Evolutionary conservation across 2,329 filamentous ascomycete species (phyloP), one percentile per base, ranked within the genome.

Genomic region (Aspergillus spinulosporus): DNA sequence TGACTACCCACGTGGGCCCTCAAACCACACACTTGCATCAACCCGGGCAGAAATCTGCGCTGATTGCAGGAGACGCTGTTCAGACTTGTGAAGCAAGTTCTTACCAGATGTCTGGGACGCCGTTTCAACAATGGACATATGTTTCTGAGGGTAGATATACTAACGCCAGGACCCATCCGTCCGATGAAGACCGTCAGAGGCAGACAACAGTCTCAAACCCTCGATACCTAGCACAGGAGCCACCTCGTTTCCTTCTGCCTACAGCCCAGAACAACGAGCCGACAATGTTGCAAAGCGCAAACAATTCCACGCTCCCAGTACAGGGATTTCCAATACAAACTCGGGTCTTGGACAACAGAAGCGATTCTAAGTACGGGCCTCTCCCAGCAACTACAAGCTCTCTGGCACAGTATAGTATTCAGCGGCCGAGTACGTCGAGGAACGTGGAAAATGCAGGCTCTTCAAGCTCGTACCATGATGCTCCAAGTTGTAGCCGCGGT

Each of bases 51-150:
- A 46, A 31, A 43, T 39, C 51, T 31, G 54, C 31, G 36, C 44
- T 34, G 37, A 45, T 49, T 29, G 37, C 57, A 58, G 56, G 54
- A 52, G 29, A 32, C 39, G 8, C 15, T 28, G 26, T 40, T 12
- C 40, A 15, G 34, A n/a, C 47, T 37, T 40, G 31, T n/a, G 7
- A 46, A 56, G 42, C 53, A 54, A 52, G 49, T 56, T 46, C 57
- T 50, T 49, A 52, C 64, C 66, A 68, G 64, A 72, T 72, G 69
- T 71, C 70, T 60, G 64, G 61, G 60, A 57, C 64, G 48, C 66
- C 69, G 37, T 63, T 65, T 14, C 62, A 65, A 50, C 64, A 66
- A 65, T 64, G 65, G 64, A 68, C 59, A 49, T 60, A 65, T 50
- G 46, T 67, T 58, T 58, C 64, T 49, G 63, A 68, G 43, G 56